Evolutionary conservation across 306 rosid genomes (phyloP).

Genomic region (Geum urbanum): DNA sequence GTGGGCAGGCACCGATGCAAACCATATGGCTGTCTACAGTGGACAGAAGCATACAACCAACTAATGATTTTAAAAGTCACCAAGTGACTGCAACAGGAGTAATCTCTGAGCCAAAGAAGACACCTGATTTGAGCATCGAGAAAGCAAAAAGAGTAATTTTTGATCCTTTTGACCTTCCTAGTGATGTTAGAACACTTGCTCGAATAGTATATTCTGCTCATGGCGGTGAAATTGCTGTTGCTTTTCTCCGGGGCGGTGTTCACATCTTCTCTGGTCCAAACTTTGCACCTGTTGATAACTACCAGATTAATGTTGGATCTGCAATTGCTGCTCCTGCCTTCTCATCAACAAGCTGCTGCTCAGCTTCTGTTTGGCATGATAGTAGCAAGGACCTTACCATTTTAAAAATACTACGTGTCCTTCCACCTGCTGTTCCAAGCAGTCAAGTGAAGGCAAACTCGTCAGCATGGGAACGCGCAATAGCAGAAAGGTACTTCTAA

Average conservation of each 20-base stretch:
- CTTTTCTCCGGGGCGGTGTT: conserved; percentile 96
- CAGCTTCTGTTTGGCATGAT: conserved; percentile 99
- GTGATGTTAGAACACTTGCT: conserved; percentile 96
- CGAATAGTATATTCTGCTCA: conserved; percentile 94
- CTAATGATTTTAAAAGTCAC: conserved; percentile 79
- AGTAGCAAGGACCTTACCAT: conserved; percentile 58
- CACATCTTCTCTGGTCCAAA: conserved; percentile 94
- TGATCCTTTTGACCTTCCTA: conserved; percentile 98
- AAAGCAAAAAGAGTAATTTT: conserved; percentile 65
- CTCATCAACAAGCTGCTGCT: conserved; percentile 97
- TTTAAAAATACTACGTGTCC: conserved; percentile 82
- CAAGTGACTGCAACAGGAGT: conserved; percentile 52
- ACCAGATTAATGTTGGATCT: conserved; percentile 93
- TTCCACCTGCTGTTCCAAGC: conserved; percentile 81
- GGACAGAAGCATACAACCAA: conserved; percentile 77
- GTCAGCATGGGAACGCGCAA: conserved; percentile 93
- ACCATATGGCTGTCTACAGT: conserved; percentile 98
- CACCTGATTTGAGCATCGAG: conserved; percentile 44
- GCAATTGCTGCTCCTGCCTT: conserved; percentile 98
- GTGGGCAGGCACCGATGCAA: conserved; percentile 98
- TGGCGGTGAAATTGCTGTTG: conserved; percentile 97
- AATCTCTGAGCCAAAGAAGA: conserved; percentile 48
- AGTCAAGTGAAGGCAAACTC: conserved; percentile 73
- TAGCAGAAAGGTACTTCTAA: conserved; percentile 77
- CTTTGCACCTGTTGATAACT: conserved; percentile 80